phyloP scores from a whole-genome alignment of 169 alveolate genomes.

The Eimeria tenella region DNA sequence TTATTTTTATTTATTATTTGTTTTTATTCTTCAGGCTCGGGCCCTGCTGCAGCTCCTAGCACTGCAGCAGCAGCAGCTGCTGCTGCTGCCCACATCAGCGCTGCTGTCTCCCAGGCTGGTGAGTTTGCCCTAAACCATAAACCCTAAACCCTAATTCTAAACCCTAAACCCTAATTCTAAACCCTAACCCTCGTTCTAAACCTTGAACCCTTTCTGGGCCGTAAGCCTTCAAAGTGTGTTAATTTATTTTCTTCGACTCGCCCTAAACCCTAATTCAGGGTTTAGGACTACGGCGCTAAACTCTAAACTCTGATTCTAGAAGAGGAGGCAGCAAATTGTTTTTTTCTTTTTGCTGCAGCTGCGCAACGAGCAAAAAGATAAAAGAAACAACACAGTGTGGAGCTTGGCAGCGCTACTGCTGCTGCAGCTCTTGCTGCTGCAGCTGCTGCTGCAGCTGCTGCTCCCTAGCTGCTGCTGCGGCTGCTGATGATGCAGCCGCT shows the following conservation, averaged over 20 bases:
- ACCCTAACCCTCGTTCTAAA: background rate
- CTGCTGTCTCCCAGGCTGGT: background rate
- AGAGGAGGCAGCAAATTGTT: background rate
- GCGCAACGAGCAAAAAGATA: background rate
- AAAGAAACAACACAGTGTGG: background rate
- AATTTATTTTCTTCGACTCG: too few species aligned
- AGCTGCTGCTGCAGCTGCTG: background rate
- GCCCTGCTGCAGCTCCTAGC: background rate
- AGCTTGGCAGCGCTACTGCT: background rate
- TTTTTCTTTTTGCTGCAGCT: background rate
- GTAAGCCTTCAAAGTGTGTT: too few species aligned
- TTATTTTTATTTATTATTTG: too few species aligned
- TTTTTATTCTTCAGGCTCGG: background rate
- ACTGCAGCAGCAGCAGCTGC: background rate
- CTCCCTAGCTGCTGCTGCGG: background rate
- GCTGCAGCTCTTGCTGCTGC: background rate
- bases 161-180: too few species aligned
- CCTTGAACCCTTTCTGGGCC: background rate
- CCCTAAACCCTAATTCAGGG: background rate
- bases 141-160: too few species aligned
- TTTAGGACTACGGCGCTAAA: too few species aligned
- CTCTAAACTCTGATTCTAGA: background rate
- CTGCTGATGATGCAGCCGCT: background rate
- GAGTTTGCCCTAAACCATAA: background rate
- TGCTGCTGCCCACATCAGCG: background rate